Evolutionary conservation across 495 filamentous ascomycete species (phyloP).

Genomic region (Amphirosellinia nigrospora): DNA sequence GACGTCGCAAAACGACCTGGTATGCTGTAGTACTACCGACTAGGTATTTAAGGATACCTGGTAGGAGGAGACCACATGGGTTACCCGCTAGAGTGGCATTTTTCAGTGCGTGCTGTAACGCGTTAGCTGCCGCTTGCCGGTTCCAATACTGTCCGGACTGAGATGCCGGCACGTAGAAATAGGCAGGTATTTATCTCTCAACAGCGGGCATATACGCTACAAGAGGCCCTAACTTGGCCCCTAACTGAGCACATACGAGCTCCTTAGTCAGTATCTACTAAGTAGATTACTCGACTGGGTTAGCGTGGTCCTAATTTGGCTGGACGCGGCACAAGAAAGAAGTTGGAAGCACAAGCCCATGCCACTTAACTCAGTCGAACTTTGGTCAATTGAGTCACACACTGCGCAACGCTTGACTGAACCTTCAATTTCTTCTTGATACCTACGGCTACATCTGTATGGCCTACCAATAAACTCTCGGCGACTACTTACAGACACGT

Average conservation of each 20-base stretch:
- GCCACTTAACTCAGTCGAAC: background rate
- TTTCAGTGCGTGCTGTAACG: background rate
- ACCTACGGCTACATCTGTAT: background rate
- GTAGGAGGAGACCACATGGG: too few relatives aligned
- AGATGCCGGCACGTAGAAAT: background rate
- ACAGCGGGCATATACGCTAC: background rate
- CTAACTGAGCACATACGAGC: background rate
- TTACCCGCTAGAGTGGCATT: background rate
- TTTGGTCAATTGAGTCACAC: slow-evolving; percentile 8
- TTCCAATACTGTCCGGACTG: background rate
- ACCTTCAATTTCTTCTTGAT: background rate
- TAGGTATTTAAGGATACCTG: background rate
- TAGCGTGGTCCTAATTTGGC: slow-evolving; percentile 1
- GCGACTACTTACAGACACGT: background rate
- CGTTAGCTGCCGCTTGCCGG: background rate
- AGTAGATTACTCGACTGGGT: background rate
- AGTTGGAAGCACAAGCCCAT: background rate
- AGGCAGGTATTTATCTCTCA: background rate
- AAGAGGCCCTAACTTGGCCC: background rate
- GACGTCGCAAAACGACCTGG: slow-evolving; percentile 17
- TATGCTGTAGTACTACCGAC: background rate
- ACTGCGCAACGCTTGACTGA: background rate
- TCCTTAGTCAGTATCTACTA: background rate
- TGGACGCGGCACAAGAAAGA: slow-evolving; percentile 4
- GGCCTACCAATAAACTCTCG: too few relatives aligned